Conservation (phyloP, 345 rosid species). For the Eucalyptus leucophloia region DNA sequence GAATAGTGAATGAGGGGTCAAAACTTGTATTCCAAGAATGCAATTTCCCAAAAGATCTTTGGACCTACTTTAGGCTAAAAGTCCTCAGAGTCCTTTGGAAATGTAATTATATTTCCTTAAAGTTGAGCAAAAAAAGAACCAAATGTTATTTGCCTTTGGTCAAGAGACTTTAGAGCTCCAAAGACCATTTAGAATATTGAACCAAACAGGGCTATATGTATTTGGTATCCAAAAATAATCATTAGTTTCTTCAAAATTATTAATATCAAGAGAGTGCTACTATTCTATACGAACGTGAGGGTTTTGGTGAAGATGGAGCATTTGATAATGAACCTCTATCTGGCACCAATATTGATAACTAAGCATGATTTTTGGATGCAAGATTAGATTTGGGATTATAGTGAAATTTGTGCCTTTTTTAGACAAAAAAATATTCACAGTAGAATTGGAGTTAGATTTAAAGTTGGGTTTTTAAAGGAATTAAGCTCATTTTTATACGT, state of each 20-base stretch:
- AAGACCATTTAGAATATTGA: too few relatives aligned
- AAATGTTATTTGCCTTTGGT: too few relatives aligned
- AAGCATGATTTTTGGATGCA: background rate
- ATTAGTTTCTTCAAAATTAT: background rate
- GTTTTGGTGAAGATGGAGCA: background rate
- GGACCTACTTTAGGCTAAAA: too few relatives aligned
- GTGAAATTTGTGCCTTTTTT: background rate
- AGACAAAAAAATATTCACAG: background rate
- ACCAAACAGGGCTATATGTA: too few relatives aligned
- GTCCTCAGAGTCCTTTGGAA: accelerated
- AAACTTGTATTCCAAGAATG: too few relatives aligned
- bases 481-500: background rate
- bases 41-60: too few relatives aligned
- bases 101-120: too few relatives aligned
- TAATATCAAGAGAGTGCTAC: background rate
- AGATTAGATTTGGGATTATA: background rate
- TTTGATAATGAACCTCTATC: background rate
- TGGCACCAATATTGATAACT: background rate
- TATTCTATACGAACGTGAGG: background rate
- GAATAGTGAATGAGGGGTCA: too few relatives aligned
- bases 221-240: background rate
- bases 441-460: background rate
- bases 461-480: background rate
- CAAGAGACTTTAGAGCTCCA: too few relatives aligned
- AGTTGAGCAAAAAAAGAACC: too few relatives aligned